Base-by-base conservation (phyloP, 2,329 filamentous ascomycete species). In the Raffaelea arxii region DNA sequence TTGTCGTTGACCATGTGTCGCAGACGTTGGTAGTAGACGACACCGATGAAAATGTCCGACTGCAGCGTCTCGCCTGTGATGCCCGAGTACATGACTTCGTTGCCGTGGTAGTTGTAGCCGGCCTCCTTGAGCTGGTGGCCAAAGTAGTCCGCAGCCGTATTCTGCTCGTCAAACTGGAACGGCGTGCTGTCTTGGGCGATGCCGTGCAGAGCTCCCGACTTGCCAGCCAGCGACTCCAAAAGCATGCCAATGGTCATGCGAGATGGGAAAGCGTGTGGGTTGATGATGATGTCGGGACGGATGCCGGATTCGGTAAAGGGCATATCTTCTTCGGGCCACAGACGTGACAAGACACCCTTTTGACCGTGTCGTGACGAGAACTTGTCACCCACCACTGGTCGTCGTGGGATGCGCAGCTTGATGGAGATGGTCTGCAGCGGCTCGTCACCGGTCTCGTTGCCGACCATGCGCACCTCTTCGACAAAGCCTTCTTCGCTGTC, bases 181-280 rank as follows among this genome's bases (percentile, higher is more conserved):
- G 92, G 92, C 0, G 92, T 97, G 39, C 81, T 90, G 63, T 98
- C 92, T 65, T 97, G 92, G 0, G 92, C 86, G n/a, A 96, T 75
- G 41, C 92, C 92, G 63, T 98, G 92, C 30, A 98, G 77, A 14
- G 91, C 86, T 41, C 92, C 92, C 10, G 91, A 81, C 70, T 98
- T 98, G 51, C 92, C 92, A 10, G 92, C 92, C 44, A 98, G 76
- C 5, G 90, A 96, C 70, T 98, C 92, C 60, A 98, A 81, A 66
- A 98, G 97, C 87, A 97, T 97, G 61, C 92, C 92, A 61, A 98
- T 98, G 19, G 92, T 98, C 92, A 98, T 98, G 67, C 92, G 90
- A 40, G 91, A 97, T 7, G 92, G 92, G 76, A 98, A 98, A 60
- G 92, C 92, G 75, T 98, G 92, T 36, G 92, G 92, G 69, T 98